A percentile compares a stretch with the other conserved stretches of the same genome.
phyloP scores from a whole-genome alignment of 805 yeast species.

The Millerozyma acaciae region DNA sequence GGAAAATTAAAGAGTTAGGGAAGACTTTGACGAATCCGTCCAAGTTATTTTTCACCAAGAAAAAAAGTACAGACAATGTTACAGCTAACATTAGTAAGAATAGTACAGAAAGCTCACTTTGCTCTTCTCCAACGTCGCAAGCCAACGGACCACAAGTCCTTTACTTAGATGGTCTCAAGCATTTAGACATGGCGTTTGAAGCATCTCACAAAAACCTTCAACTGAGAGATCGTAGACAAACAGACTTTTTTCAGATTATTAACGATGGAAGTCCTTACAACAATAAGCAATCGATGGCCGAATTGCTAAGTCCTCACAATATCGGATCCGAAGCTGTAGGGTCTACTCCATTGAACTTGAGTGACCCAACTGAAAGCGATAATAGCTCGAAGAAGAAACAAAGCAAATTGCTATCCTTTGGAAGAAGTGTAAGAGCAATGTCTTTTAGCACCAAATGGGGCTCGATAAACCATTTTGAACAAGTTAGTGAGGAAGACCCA shows the following conservation, averaged over 20 bases:
- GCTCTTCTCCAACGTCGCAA: slow-evolving; percentile 5
- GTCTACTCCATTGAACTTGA: slow-evolving; percentile 20
- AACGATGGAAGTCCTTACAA: background rate
- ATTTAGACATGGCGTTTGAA: slow-evolving; percentile 32
- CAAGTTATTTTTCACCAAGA: slow-evolving; percentile 14
- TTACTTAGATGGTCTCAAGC: slow-evolving; percentile 28
- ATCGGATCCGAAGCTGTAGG: background rate
- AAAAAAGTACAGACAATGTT: background rate
- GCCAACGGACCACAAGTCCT: slow-evolving; percentile 30
- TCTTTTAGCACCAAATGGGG: slow-evolving; percentile 45
- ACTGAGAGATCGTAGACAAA: slow-evolving; percentile 24
- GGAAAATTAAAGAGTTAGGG: slow-evolving; percentile 17
- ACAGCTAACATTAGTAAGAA: background rate
- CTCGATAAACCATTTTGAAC: slow-evolving; percentile 62
- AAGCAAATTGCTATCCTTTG: slow-evolving; percentile 15
- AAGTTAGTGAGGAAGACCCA: slow-evolving; percentile 40
- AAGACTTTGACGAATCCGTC: slow-evolving; percentile 15
- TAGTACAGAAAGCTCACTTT: background rate
- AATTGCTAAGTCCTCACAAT: background rate
- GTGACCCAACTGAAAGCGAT: slow-evolving; percentile 23
- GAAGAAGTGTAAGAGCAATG: slow-evolving; percentile 27
- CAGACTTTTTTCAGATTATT: slow-evolving; percentile 4
- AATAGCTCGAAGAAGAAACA: slow-evolving; percentile 10
- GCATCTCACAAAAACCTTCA: slow-evolving; percentile 19
- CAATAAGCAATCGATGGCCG: slow-evolving; percentile 1